These are phyloP conservation scores for Hypoxylon trugodes DNA, from an alignment of 495 filamentous ascomycete species.

Conservation along the genomic window DNA sequence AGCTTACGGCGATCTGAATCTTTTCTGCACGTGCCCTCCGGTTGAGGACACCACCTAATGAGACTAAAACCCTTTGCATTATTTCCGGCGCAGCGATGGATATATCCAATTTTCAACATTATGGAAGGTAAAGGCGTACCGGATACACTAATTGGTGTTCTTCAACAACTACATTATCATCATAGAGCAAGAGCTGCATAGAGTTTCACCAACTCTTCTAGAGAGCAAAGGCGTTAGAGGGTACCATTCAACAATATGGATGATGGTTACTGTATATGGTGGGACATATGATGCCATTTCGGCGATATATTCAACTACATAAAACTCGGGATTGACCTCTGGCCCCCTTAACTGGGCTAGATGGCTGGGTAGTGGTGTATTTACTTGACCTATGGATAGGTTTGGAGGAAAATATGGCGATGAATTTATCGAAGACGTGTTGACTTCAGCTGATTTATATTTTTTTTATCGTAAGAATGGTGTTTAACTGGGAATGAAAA, in stretches of 20 bases:
- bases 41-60: slow-evolving; percentile 70
- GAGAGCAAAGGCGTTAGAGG: slow-evolving; percentile 23
- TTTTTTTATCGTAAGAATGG: no score
- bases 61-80: slow-evolving; percentile 5
- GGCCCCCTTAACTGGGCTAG: slow-evolving; percentile 37
- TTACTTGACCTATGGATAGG: no score
- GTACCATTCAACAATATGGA: slow-evolving; percentile 30
- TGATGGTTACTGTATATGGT: background rate
- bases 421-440: no score
- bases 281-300: background rate
- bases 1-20: slow-evolving; percentile 92
- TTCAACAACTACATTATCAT: slow-evolving; percentile 34
- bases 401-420: no score
- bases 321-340: slow-evolving; percentile 4
- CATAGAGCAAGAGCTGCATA: slow-evolving; percentile 21
- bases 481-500: no score
- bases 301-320: slow-evolving; percentile 38
- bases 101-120: slow-evolving; percentile 45
- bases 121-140: slow-evolving; percentile 39
- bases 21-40: slow-evolving; percentile 94
- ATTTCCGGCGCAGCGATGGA: slow-evolving; percentile 20
- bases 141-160: slow-evolving; percentile 12
- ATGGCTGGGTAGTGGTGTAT: background rate
- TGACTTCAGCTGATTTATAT: no score
- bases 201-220: slow-evolving; percentile 39